Conservation (phyloP, 1,284 basidiomycete species). For the Marasmius fiardii region DNA sequence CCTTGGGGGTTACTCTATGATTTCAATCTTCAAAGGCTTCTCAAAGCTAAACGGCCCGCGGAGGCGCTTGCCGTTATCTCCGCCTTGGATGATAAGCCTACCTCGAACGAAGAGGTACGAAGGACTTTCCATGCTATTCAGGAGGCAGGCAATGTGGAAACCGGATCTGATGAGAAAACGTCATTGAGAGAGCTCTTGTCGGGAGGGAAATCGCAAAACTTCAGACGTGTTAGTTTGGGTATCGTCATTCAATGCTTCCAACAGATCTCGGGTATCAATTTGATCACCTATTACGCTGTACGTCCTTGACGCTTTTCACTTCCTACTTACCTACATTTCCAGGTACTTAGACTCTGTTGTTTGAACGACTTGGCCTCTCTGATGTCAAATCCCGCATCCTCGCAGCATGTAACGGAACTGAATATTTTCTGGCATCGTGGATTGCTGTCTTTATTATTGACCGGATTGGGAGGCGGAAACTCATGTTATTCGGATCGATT, state of each 20-base stretch:
- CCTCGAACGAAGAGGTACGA: constrained; percentile 48
- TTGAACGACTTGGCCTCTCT: constrained; percentile 57
- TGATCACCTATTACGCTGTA: constrained; percentile 1
- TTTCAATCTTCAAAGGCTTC: constrained; percentile 35
- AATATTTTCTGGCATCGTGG: constrained; percentile 61
- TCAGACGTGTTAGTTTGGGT: constrained; percentile 56
- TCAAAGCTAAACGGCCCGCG: constrained; percentile 56
- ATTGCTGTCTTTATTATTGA: constrained; percentile 55
- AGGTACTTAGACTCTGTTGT: constrained; percentile 45
- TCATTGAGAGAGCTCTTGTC: constrained; percentile 53
- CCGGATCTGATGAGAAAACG: constrained; percentile 22
- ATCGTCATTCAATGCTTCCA: constrained; percentile 68
- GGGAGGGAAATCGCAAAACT: constrained; percentile 60
- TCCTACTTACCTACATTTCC: background rate
- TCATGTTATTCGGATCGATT: constrained; percentile 60
- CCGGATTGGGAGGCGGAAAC: constrained; percentile 52
- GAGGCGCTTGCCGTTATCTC: constrained; percentile 66
- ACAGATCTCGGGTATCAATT: constrained; percentile 59
- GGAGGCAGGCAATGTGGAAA: constrained; percentile 46
- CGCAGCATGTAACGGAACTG: constrained; percentile 68
- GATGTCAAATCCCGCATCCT: constrained; percentile 62
- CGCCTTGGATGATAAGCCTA: constrained; percentile 53
- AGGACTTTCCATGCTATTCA: constrained; percentile 53
- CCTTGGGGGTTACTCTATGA: background rate
- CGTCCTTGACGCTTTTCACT: constrained; percentile 1